Evolutionary conservation across 1,284 basidiomycete genomes (phyloP).

Genomic region (Ganoderma boninense): DNA sequence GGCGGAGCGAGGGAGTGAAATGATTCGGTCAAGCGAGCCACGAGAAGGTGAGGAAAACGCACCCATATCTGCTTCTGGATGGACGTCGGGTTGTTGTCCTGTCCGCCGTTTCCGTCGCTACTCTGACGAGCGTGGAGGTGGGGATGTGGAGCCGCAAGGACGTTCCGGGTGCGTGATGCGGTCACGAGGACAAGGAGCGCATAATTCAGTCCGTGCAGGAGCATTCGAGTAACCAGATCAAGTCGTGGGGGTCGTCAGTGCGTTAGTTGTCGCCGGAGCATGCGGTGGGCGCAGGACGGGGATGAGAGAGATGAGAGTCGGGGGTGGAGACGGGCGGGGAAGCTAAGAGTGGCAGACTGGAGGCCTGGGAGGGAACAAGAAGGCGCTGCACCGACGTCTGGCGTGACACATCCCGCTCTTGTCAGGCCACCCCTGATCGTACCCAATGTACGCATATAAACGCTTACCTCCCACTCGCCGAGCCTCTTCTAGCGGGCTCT

Average conservation of each 20-base stretch:
- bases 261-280: background rate
- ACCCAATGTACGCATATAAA: background rate
- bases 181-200: constrained; percentile 6
- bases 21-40: background rate
- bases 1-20: background rate
- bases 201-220: background rate
- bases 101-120: background rate
- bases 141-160: background rate
- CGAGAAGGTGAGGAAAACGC: background rate
- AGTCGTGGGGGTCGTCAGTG: constrained; percentile 1
- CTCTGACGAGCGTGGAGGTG: background rate
- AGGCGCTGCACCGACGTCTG: background rate
- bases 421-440: constrained; percentile 6
- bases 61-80: constrained; percentile 12
- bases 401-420: constrained; percentile 5
- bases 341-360: background rate
- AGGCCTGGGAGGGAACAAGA: background rate
- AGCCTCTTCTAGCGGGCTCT: background rate
- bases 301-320: constrained; percentile 3
- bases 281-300: background rate
- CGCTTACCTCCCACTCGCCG: background rate
- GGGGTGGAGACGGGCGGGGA: background rate
- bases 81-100: background rate
- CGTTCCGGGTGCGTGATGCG: constrained; percentile 1
- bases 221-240: background rate